phyloP scores from a whole-genome alignment of 352 stramenopile species.

The Blastocystis sp. region DNA sequence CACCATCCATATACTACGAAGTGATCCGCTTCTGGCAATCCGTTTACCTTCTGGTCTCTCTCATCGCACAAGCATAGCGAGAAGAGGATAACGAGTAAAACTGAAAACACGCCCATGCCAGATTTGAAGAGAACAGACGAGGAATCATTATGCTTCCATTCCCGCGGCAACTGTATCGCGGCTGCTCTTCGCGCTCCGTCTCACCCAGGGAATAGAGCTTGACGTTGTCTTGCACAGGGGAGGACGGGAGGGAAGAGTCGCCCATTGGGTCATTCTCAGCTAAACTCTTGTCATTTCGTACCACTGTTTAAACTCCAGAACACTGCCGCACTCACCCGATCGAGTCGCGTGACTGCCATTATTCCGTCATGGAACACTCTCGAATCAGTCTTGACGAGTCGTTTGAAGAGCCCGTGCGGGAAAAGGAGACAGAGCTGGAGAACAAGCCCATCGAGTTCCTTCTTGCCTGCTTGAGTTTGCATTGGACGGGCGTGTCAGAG shows the following conservation, averaged over 20 bases:
- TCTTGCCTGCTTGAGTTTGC: background rate
- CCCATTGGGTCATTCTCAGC: too few relatives aligned
- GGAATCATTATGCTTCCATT: background rate
- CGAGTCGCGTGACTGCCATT: background rate
- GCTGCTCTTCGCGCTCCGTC: too few relatives aligned
- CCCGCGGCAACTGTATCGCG: too few relatives aligned
- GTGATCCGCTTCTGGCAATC: background rate
- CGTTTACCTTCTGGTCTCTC: conserved; percentile 32
- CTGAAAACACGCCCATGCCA: background rate
- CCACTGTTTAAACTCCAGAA: too few relatives aligned
- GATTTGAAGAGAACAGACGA: background rate
- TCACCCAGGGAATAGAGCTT: too few relatives aligned
- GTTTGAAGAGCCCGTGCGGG: background rate
- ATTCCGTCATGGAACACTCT: background rate
- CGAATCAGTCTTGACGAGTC: background rate
- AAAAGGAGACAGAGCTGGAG: background rate
- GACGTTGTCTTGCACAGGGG: too few relatives aligned
- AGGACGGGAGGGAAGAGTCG: too few relatives aligned
- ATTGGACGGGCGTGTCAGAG: background rate
- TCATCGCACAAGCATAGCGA: conserved; percentile 38
- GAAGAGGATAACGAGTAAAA: conserved; percentile 25
- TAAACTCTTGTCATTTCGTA: too few relatives aligned
- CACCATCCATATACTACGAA: conserved; percentile 67
- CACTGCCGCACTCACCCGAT: too few relatives aligned
- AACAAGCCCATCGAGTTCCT: background rate